Conservation (phyloP, 345 rosid species). For the Turritis glabra region DNA sequence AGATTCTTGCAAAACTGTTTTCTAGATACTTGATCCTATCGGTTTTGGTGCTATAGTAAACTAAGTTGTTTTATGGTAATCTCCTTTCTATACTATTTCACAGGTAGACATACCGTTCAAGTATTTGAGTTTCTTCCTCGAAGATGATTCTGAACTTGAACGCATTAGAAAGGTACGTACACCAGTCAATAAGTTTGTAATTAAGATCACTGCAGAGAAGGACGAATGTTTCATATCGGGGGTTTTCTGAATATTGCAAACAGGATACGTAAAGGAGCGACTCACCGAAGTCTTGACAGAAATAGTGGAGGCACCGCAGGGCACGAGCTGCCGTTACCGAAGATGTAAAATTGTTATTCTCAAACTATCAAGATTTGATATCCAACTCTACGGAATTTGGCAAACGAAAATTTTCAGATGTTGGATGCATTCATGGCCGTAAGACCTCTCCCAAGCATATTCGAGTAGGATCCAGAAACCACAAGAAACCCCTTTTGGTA, state of each 20-base stretch:
- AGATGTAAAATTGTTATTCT: constrained; percentile 60
- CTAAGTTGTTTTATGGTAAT: too few species aligned
- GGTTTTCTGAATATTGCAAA: constrained; percentile 33
- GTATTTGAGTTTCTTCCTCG: constrained; percentile 67
- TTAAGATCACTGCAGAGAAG: not conserved
- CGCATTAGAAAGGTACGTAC: constrained; percentile 54
- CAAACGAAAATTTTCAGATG: too few species aligned
- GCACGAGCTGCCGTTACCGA: constrained; percentile 71
- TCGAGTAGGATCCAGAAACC: too few species aligned
- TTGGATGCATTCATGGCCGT: too few species aligned
- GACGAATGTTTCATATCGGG: not conserved
- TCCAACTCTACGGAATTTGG: too few species aligned
- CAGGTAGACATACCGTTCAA: constrained; percentile 84
- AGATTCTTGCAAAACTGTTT: too few species aligned
- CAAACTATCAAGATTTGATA: too few species aligned
- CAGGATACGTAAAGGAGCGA: constrained; percentile 63
- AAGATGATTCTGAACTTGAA: constrained; percentile 73
- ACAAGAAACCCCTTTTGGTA: too few species aligned
- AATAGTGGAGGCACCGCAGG: constrained; percentile 63
- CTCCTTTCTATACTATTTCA: not conserved
- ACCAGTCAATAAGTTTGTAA: not conserved
- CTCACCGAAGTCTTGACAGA: constrained; percentile 57
- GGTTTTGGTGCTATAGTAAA: too few species aligned
- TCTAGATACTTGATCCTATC: too few species aligned
- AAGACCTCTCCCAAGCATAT: too few species aligned